Evolutionary conservation across 805 yeast genomes (phyloP).

Genomic region (Hanseniaspora clermontiae): DNA sequence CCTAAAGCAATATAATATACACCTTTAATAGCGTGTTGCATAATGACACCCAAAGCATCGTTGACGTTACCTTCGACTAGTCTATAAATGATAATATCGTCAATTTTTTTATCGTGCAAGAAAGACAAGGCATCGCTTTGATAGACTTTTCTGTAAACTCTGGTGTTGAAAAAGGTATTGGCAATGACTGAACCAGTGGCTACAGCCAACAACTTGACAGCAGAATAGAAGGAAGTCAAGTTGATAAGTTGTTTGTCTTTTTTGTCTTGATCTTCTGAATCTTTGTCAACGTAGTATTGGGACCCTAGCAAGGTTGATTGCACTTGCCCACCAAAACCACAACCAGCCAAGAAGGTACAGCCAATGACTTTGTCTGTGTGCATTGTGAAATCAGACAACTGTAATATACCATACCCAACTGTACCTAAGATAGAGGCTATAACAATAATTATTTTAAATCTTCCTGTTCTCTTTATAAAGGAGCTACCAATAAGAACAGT

Average conservation of each 20-base stretch:
- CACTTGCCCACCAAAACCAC: constrained; percentile 28
- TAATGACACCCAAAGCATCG: constrained; percentile 14
- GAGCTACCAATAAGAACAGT: constrained; percentile 21
- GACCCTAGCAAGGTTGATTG: constrained; percentile 26
- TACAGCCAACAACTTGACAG: constrained; percentile 20
- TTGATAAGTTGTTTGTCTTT: constrained; percentile 19
- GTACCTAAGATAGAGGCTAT: constrained; percentile 25
- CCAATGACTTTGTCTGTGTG: constrained; percentile 26
- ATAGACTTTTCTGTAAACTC: constrained; percentile 17
- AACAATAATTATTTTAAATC: constrained; percentile 29
- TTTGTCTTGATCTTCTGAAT: constrained; percentile 15
- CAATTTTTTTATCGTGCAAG: constrained; percentile 9
- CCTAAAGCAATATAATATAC: constrained; percentile 22
- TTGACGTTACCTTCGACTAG: constrained; percentile 13
- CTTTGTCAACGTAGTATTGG: constrained; percentile 22
- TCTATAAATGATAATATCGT: constrained; percentile 19
- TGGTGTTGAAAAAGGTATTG: constrained; percentile 20
- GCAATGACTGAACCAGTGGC: constrained; percentile 22
- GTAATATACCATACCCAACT: constrained; percentile 29
- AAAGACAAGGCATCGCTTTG: background rate
- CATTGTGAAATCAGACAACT: constrained; percentile 26
- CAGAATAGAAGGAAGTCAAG: constrained; percentile 21
- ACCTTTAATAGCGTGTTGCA: constrained; percentile 18
- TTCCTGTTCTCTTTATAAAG: constrained; percentile 25
- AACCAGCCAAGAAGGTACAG: constrained; percentile 29